Conservation (phyloP, 306 rosid species). For the Clitoria ternatea region DNA sequence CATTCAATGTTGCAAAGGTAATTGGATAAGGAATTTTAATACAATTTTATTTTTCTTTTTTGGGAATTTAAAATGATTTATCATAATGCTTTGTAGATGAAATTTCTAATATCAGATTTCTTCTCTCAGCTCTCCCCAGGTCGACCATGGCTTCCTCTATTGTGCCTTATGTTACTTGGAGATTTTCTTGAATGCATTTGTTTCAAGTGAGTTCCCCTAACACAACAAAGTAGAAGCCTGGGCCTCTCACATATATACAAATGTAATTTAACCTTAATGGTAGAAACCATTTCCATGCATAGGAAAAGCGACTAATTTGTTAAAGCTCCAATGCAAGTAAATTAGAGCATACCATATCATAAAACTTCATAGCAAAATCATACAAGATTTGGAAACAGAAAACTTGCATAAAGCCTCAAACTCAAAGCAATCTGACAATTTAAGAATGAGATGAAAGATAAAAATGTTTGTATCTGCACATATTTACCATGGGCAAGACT, state of each 20-base stretch:
- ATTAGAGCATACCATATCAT: background rate
- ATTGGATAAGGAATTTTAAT: background rate
- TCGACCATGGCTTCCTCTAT: no score
- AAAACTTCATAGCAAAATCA: background rate
- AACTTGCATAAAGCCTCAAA: background rate
- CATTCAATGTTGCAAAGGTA: background rate
- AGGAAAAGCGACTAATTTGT: background rate
- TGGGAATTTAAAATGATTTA: background rate
- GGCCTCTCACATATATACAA: background rate
- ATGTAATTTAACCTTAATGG: background rate
- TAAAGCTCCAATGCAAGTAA: background rate
- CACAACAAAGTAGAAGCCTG: background rate
- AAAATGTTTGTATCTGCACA: background rate
- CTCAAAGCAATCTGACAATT: background rate
- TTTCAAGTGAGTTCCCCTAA: no score
- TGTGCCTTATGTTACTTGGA: background rate
- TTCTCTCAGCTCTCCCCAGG: background rate
- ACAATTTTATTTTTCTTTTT: no score
- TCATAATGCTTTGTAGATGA: background rate
- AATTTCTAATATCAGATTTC: background rate
- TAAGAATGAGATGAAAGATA: background rate
- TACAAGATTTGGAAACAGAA: background rate
- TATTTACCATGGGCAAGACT: constrained; percentile 88
- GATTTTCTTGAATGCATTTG: background rate
- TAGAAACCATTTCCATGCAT: background rate